phyloP scores from a whole-genome alignment of 2,329 filamentous ascomycete genomes.

The Huntiella savannae region DNA sequence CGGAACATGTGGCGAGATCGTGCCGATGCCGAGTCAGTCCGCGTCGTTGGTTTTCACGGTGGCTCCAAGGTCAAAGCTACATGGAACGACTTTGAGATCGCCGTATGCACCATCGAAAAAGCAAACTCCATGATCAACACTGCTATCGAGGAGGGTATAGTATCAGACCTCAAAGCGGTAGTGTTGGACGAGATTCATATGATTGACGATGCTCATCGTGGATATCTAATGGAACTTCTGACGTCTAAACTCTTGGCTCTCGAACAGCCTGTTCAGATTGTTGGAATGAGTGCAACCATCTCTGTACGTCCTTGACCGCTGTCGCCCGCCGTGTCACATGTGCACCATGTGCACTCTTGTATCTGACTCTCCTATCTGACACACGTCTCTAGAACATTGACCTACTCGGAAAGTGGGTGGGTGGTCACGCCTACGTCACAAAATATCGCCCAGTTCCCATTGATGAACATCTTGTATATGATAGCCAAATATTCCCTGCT shows the following conservation, averaged over 20 bases:
- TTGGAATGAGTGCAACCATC: slow-evolving; percentile 66
- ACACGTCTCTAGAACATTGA: slow-evolving; percentile 39
- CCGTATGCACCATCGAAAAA: slow-evolving; percentile 66
- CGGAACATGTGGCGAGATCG: slow-evolving; percentile 32
- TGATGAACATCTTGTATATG: slow-evolving; percentile 54
- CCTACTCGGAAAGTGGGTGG: slow-evolving; percentile 49
- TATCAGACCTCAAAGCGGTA: slow-evolving; percentile 44
- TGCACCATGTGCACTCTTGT: background rate
- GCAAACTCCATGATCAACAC: slow-evolving; percentile 57
- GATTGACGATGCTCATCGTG: slow-evolving; percentile 57
- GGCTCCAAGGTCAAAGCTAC: slow-evolving; percentile 47
- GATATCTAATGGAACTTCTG: slow-evolving; percentile 57
- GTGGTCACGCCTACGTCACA: slow-evolving; percentile 53
- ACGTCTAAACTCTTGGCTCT: slow-evolving; percentile 54
- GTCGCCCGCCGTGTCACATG: too few relatives aligned
- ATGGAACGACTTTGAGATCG: slow-evolving; percentile 61
- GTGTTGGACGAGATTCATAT: slow-evolving; percentile 69
- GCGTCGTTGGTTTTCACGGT: slow-evolving; percentile 56
- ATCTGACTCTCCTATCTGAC: background rate
- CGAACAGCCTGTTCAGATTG: slow-evolving; percentile 46
- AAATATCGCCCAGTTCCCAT: slow-evolving; percentile 58
- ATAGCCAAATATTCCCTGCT: slow-evolving; percentile 46
- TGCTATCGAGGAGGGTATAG: slow-evolving; percentile 50
- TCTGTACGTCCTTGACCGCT: slow-evolving; percentile 29
- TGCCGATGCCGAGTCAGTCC: slow-evolving; percentile 37